phyloP scores from a whole-genome alignment of 1,284 basidiomycete species.

The Moesziomyces globuligerus region DNA sequence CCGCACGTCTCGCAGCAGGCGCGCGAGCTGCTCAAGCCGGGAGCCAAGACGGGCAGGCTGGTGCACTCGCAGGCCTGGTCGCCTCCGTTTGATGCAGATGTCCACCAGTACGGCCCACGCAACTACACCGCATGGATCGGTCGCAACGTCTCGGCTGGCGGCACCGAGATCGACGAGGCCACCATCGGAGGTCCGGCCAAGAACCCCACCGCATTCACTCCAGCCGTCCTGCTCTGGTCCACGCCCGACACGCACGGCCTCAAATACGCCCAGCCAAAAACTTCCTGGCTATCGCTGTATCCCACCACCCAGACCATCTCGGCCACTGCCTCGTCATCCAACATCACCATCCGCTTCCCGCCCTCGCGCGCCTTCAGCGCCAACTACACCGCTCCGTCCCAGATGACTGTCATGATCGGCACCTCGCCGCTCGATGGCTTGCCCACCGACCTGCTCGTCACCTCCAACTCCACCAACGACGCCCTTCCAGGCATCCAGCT shows the following conservation, averaged over 20 bases:
- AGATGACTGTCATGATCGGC: slow-evolving; percentile 33
- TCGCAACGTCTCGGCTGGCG: slow-evolving; percentile 28
- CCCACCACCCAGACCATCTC: slow-evolving; percentile 30
- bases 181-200: slow-evolving; percentile 32
- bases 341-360: slow-evolving; percentile 28
- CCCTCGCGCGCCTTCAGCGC: slow-evolving; percentile 27
- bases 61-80: slow-evolving; percentile 27
- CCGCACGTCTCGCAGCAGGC: slow-evolving; percentile 26
- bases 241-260: slow-evolving; percentile 22
- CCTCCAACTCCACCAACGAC: slow-evolving; percentile 23
- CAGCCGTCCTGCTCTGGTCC: slow-evolving; percentile 28
- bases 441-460: slow-evolving; percentile 24
- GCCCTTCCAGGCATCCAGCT: slow-evolving; percentile 23
- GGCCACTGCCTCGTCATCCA: slow-evolving; percentile 22
- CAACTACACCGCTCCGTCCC: slow-evolving; percentile 30
- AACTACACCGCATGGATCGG: slow-evolving; percentile 40
- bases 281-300: slow-evolving; percentile 33
- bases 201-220: slow-evolving; percentile 27
- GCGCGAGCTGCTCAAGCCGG: slow-evolving; percentile 14
- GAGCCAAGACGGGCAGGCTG: slow-evolving; percentile 16
- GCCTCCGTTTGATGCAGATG: slow-evolving; percentile 31
- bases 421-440: slow-evolving; percentile 14
- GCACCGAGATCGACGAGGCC: slow-evolving; percentile 35
- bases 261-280: slow-evolving; percentile 18
- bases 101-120: slow-evolving; percentile 30